Evolutionary conservation across 495 filamentous ascomycete genomes (phyloP).

Genomic region (Talaromyces proteolyticus): DNA sequence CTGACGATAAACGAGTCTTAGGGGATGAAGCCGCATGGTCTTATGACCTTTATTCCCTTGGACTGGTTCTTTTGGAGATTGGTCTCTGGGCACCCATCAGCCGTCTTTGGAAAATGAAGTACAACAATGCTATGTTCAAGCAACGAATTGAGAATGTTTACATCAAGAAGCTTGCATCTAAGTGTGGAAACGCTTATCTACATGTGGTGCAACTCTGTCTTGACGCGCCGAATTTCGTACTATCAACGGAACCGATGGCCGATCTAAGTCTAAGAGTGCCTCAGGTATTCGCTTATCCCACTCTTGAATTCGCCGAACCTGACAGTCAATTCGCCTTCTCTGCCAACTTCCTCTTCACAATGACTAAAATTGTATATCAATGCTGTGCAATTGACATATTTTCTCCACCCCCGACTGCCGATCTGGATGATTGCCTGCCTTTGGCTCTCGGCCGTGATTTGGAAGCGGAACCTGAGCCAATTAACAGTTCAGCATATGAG

Average conservation of each 20-base stretch:
- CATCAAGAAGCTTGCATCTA: conserved; percentile 59
- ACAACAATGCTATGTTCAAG: conserved; percentile 58
- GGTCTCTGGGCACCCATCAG: conserved; percentile 81
- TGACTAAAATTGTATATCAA: conserved; percentile 38
- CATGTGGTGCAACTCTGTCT: conserved; percentile 76
- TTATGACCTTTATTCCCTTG: conserved; percentile 81
- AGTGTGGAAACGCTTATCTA: conserved; percentile 73
- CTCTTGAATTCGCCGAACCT: conserved; percentile 41
- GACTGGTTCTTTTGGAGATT: conserved; percentile 77
- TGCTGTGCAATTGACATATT: conserved; percentile 43
- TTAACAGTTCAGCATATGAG: conserved; percentile 6
- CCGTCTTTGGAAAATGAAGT: conserved; percentile 61
- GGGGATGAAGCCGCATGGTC: conserved; percentile 47
- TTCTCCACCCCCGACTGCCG: conserved; percentile 33
- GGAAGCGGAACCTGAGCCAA: conserved; percentile 21
- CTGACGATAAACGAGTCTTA: conserved; percentile 59
- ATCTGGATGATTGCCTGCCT: conserved; percentile 40
- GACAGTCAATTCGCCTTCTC: conserved; percentile 41
- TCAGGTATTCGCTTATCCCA: conserved; percentile 41
- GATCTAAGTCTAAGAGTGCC: conserved; percentile 37
- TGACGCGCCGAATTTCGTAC: conserved; percentile 60
- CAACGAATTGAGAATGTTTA: conserved; percentile 55
- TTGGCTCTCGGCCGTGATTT: conserved; percentile 36
- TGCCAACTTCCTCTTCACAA: conserved; percentile 43
- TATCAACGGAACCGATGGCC: conserved; percentile 50